Evolutionary conservation across 2,329 filamentous ascomycete genomes (phyloP).

Genomic region (Verticillium klebahnii): DNA sequence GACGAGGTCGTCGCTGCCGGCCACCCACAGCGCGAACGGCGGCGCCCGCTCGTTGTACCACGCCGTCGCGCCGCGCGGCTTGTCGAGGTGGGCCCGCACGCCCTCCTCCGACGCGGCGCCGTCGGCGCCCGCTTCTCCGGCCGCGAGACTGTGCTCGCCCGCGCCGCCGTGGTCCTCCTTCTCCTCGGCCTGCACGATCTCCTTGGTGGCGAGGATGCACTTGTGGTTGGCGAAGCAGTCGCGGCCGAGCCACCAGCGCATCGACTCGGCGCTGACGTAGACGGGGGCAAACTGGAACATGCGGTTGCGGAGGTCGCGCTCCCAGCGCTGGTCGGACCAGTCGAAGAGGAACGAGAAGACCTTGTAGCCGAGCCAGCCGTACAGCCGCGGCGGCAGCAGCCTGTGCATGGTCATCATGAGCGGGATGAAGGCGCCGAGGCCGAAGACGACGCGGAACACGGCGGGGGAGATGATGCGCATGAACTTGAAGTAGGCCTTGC

Average conservation of each 20-base stretch:
- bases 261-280: slow-evolving; percentile 82
- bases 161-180: slow-evolving; percentile 43
- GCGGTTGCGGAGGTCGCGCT: slow-evolving; percentile 69
- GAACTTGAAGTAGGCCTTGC: slow-evolving; percentile 87
- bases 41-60: slow-evolving; percentile 82
- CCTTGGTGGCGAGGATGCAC: slow-evolving; percentile 78
- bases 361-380: slow-evolving; percentile 78
- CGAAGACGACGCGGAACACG: slow-evolving; percentile 78
- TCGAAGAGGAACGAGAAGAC: slow-evolving; percentile 88
- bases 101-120: slow-evolving; percentile 11
- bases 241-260: slow-evolving; percentile 92
- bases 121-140: slow-evolving; percentile 29
- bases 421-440: slow-evolving; percentile 89
- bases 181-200: slow-evolving; percentile 61
- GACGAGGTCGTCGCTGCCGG: slow-evolving; percentile 77
- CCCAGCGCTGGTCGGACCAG: slow-evolving; percentile 85
- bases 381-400: slow-evolving; percentile 60
- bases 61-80: slow-evolving; percentile 49
- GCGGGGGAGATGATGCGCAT: slow-evolving; percentile 74
- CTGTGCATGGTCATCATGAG: slow-evolving; percentile 84
- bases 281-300: slow-evolving; percentile 93
- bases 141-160: slow-evolving; percentile 13
- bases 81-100: slow-evolving; percentile 24
- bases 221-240: slow-evolving; percentile 77
- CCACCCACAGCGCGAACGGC: slow-evolving; percentile 85